These are phyloP conservation scores for Amanita phalloides DNA, from an alignment of 768 basidiomycete species.

Conservation along the genomic window DNA sequence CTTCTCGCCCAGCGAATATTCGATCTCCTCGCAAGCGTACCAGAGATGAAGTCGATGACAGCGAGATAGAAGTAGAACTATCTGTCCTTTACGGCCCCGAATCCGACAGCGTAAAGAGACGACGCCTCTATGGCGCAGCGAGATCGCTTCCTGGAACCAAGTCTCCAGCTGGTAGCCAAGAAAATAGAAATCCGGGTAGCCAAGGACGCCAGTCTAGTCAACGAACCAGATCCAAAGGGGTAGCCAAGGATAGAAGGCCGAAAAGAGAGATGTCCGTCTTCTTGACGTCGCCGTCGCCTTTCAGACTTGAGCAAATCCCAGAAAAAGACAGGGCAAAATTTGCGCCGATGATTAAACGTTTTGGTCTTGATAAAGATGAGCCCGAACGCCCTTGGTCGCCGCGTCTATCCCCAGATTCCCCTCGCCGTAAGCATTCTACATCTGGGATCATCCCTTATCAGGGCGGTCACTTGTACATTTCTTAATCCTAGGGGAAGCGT, in stretches of 20 bases:
- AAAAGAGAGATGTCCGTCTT: neutral
- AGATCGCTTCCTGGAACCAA: neutral
- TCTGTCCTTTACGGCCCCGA: neutral
- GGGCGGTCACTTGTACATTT: neutral
- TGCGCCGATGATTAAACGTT: neutral
- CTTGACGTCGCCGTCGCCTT: neutral
- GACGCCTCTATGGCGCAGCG: neutral
- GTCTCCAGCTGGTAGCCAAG: neutral
- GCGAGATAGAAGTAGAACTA: constrained; percentile 9
- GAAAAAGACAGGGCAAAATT: neutral
- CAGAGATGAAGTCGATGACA: constrained; percentile 5
- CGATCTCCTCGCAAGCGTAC: constrained; percentile 2
- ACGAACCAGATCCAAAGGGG: neutral
- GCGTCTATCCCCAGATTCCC: neutral
- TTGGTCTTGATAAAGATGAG: neutral
- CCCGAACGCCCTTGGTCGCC: neutral
- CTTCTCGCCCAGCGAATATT: neutral
- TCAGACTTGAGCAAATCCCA: neutral
- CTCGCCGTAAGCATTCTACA: neutral
- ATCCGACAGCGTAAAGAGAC: neutral
- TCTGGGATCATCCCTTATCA: neutral
- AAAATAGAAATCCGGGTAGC: neutral
- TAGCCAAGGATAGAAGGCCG: neutral
- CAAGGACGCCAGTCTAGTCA: neutral
- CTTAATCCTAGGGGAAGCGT: neutral